Evolutionary conservation across 2,329 filamentous ascomycete genomes (phyloP), one percentile per base, ranked within the genome.

Genomic region (Aurifilum marmelostoma): DNA sequence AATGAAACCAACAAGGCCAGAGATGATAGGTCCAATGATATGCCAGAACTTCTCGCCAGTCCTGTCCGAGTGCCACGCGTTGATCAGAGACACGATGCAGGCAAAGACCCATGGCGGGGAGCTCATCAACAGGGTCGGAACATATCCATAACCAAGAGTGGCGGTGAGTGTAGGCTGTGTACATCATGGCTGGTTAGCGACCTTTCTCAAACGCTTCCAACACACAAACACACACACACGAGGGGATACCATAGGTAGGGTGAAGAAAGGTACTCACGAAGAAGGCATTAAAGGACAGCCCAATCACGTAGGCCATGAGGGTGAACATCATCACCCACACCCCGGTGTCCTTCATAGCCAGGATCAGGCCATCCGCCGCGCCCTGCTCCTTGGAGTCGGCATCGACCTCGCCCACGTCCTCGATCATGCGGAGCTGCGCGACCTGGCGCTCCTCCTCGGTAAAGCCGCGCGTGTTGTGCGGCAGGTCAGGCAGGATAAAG

Each of bases 271-370:
- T 34, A 79, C 79, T 75, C 74, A 82, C 79, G 76, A 88, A 88
- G 76, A 87, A 89, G 54, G 85, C 85, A 72, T 88, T 88, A 76
- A 88, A 88, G 0, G 85, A 85, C 52, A 83, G 76, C 2, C 87
- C 87, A 7, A 89, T 81, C 9, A 89, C 86, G 71, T 89, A 89
- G 3, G 87, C 85, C 3, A 85, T 87, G 68, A 89, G 85, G 1
- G 86, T 87, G 8, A 89, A 67, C 83, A 88, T 89, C 85, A 90
- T 86, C 70, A 90, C 74, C 74, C 89, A 90, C 71, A 89, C 87
- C 80, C 89, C 90, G 72, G 79, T 21, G 71, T 90, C 88, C 76
- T 85, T 87, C 63, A 89, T 74, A 0, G 87, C 86, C 83, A 90
- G 86, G 65, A 84, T 79, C 39, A 88, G 76, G 12, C 88, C 88